Conservation (phyloP, 2,329 filamentous ascomycete species). For the Alternaria brassicae region DNA sequence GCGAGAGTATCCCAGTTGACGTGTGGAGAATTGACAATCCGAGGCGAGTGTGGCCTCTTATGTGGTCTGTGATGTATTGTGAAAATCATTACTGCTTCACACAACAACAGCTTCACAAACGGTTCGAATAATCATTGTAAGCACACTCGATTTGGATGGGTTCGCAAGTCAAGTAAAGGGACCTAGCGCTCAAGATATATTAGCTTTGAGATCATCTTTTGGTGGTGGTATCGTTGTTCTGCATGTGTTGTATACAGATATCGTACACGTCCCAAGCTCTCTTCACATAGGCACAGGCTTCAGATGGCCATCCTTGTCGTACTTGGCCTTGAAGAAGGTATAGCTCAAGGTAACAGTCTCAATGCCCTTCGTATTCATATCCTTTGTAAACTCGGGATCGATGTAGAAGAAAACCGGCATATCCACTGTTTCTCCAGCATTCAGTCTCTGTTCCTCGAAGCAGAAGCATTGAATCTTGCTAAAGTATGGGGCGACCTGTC, state of each 20-base stretch:
- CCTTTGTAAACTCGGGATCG: slow-evolving; percentile 91
- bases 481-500: slow-evolving; percentile 95
- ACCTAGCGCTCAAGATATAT: neutral
- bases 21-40: neutral
- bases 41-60: neutral
- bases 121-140: neutral
- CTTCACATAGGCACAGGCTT: slow-evolving; percentile 58
- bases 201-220: neutral
- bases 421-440: slow-evolving; percentile 95
- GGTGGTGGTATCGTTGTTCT: neutral
- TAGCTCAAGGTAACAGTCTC: slow-evolving; percentile 96
- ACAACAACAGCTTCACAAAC: neutral
- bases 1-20: neutral
- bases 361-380: slow-evolving; percentile 90
- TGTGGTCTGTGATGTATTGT: neutral
- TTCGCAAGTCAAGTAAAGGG: neutral
- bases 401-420: slow-evolving; percentile 99
- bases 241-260: neutral
- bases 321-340: slow-evolving; percentile 95
- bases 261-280: slow-evolving; percentile 13
- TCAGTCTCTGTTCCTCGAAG: slow-evolving; percentile 93
- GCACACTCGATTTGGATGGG: neutral
- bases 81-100: neutral
- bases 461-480: slow-evolving; percentile 99
- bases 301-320: slow-evolving; percentile 80